Percentiles rank a stretch among this genome's conserved stretches.
phyloP scores from a whole-genome alignment of 768 basidiomycete genomes.

The Suillus tomentosus region DNA sequence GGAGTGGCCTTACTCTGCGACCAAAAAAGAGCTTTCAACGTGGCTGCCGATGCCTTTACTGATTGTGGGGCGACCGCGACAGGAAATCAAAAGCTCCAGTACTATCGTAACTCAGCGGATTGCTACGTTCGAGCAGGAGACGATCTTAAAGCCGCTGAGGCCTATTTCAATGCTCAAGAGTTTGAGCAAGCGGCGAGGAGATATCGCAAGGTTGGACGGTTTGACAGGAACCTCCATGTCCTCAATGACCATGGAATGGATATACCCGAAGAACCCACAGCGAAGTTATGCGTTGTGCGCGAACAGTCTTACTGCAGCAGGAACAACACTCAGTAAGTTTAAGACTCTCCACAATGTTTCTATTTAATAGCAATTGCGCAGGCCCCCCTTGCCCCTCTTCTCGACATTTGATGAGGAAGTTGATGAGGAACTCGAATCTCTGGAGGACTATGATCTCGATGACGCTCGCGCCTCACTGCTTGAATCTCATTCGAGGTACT shows the following conservation, averaged over 20 bases:
- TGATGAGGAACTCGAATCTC: conserved; percentile 43
- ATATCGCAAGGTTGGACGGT: conserved; percentile 51
- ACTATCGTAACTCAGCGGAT: conserved; percentile 46
- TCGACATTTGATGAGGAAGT: conserved; percentile 47
- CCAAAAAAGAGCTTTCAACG: conserved; percentile 40
- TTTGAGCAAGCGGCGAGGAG: conserved; percentile 45
- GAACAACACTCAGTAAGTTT: conserved; percentile 29
- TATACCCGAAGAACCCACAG: conserved; percentile 34
- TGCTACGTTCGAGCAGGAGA: conserved; percentile 47
- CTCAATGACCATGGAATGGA: conserved; percentile 36
- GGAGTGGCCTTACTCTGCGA: conserved; percentile 26
- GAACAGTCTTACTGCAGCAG: conserved; percentile 47
- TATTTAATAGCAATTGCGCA: conserved; percentile 24
- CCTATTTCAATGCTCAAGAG: conserved; percentile 43
- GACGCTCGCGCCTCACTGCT: conserved; percentile 48
- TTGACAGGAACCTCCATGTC: conserved; percentile 55
- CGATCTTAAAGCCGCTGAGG: conserved; percentile 44
- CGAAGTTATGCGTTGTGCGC: conserved; percentile 45
- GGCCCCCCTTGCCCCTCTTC: conserved; percentile 53
- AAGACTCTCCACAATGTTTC: background rate
- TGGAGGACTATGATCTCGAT: conserved; percentile 56
- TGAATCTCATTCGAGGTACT: conserved; percentile 39
- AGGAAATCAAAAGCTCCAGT: conserved; percentile 34
- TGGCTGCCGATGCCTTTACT: conserved; percentile 53
- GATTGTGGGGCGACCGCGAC: conserved; percentile 38